Evolutionary conservation across 768 basidiomycete genomes (phyloP), one percentile per base, ranked within the genome.

Genomic region (Collybia nuda): DNA sequence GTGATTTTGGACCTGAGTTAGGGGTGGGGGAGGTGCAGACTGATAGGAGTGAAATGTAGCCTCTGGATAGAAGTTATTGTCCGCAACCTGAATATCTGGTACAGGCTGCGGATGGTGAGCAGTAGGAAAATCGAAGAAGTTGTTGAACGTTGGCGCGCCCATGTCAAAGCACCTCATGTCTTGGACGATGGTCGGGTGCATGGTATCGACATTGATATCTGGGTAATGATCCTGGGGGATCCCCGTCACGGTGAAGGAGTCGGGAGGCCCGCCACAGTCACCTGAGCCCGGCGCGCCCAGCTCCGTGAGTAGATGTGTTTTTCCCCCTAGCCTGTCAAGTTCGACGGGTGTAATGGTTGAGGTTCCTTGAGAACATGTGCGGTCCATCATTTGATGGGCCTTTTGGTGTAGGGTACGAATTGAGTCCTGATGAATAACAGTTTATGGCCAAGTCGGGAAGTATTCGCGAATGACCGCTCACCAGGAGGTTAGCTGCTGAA

Each of bases 241-340:
- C 42, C 51, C 36, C 18, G 50, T 55, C 2, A 44, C 32, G 6
- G 36, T 48, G 6, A 42, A 36, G 3, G 35, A 44, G 17, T 28
- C 26, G 1, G 58, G 50, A 26, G 51, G 48, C 15, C 44, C 47
- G 6, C 40, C 17, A 11, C 32, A 32, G 5, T 41, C 41, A 22
- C 40, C 40, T 11, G 44, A 47, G 18, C 54, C 47, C n/a, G 38
- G 42, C 3, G 56, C 37, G 15, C 51, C 54, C 0, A 55, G 37
- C 12, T 56, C 52, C 7, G 73, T 32, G 9, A 78, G 67, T 3
- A 79, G 58, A 53, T 70, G 67, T 0, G 84, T 85, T 56, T 73
- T 77, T 2, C 84, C 84, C 19, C 76, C 77, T 37, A 84, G 63
- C 22, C 80, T 73, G 55, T 83, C 78, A 21, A 85, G 75, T 47